phyloP scores from a whole-genome alignment of 805 yeast species.

The Zygosaccharomyces bisporus region DNA sequence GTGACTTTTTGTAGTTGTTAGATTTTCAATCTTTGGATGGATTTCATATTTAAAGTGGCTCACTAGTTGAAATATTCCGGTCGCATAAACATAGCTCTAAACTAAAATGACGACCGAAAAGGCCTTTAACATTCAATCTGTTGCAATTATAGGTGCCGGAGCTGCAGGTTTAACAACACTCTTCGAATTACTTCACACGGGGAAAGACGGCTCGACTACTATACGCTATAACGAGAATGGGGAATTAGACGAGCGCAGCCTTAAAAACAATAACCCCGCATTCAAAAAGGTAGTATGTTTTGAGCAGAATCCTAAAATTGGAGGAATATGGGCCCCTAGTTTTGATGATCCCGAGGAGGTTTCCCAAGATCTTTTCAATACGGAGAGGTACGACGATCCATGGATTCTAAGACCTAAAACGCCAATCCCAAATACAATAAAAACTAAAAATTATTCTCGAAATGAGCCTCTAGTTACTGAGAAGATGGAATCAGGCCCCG shows the following conservation, averaged over 20 bases:
- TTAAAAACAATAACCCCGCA: slow-evolving; percentile 21
- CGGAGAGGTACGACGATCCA: slow-evolving; percentile 38
- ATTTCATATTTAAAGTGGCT: neutral
- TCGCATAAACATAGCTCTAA: neutral
- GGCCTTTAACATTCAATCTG: slow-evolving; percentile 18
- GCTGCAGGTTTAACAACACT: slow-evolving; percentile 40
- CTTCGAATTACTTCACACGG: slow-evolving; percentile 35
- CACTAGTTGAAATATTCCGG: too few species aligned
- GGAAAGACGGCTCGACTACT: slow-evolving; percentile 31
- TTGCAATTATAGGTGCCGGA: slow-evolving; percentile 43
- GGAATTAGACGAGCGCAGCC: slow-evolving; percentile 10
- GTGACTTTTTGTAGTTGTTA: too few species aligned
- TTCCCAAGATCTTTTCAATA: slow-evolving; percentile 30
- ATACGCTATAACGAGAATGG: slow-evolving; percentile 18
- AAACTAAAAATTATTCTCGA: slow-evolving; percentile 13
- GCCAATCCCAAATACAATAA: slow-evolving; percentile 13
- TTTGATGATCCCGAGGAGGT: slow-evolving; percentile 22
- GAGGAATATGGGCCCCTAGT: slow-evolving; percentile 43
- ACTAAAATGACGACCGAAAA: slow-evolving; percentile 8
- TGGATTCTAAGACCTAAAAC: slow-evolving; percentile 26
- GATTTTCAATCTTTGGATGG: neutral
- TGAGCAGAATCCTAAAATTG: slow-evolving; percentile 41
- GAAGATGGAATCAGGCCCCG: neutral
- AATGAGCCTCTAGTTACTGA: slow-evolving; percentile 9
- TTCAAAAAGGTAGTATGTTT: slow-evolving; percentile 41